Conservation (phyloP, 805 yeast species). For the Candida sonorensis region DNA sequence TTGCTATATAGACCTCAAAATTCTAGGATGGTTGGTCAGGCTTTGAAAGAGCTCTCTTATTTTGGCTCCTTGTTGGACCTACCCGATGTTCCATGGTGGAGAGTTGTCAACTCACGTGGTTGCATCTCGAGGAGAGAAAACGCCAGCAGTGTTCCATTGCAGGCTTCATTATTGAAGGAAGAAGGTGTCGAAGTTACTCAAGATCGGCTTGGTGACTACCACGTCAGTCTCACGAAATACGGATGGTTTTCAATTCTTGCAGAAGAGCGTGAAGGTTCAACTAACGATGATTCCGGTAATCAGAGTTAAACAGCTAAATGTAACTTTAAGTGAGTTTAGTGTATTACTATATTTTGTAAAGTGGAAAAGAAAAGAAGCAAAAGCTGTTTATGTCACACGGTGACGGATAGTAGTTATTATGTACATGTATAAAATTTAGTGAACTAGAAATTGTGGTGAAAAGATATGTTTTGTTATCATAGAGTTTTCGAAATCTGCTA, state of each 20-base stretch:
- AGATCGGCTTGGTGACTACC: conserved; percentile 22
- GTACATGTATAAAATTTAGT: too few relatives aligned
- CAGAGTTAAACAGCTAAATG: too few relatives aligned
- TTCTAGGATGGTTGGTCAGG: conserved; percentile 68
- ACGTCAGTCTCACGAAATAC: conserved; percentile 35
- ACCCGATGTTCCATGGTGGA: conserved; percentile 70
- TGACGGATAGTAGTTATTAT: too few relatives aligned
- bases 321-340: too few relatives aligned
- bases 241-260: too few relatives aligned
- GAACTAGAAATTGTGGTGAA: too few relatives aligned
- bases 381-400: too few relatives aligned
- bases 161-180: conserved; percentile 33
- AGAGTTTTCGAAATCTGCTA: too few relatives aligned
- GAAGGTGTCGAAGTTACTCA: conserved; percentile 42
- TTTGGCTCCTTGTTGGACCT: conserved; percentile 10
- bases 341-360: too few relatives aligned
- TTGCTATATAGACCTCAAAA: conserved; percentile 55
- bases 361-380: too few relatives aligned
- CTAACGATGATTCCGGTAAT: conserved; percentile 3
- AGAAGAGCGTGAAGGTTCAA: conserved; percentile 10
- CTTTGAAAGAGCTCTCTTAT: conserved; percentile 48
- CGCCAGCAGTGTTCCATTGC: conserved; percentile 36
- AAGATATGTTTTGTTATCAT: too few relatives aligned
- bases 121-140: conserved; percentile 46
- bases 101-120: conserved; percentile 63